phyloP scores from a whole-genome alignment of 2,329 filamentous ascomycete species.

The Graphiopsis chlorocephala region DNA sequence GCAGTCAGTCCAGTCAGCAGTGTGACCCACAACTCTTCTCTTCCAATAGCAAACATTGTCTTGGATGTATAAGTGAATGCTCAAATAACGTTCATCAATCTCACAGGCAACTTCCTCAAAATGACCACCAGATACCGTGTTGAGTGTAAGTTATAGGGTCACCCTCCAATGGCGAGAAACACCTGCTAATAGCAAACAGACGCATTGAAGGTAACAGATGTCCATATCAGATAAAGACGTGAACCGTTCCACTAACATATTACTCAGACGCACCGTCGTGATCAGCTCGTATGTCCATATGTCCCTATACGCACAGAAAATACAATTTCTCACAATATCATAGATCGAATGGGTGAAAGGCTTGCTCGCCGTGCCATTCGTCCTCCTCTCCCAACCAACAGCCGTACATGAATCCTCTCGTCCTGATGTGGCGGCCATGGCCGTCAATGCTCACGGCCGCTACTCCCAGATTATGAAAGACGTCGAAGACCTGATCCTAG shows the following conservation, averaged over 20 bases:
- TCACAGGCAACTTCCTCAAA: background rate
- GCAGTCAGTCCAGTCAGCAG: background rate
- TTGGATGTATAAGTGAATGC: background rate
- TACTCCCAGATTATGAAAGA: slow-evolving; percentile 96
- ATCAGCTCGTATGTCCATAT: slow-evolving; percentile 73
- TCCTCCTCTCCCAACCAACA: slow-evolving; percentile 91
- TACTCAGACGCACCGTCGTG: slow-evolving; percentile 63
- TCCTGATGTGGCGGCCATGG: slow-evolving; percentile 61
- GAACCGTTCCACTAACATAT: background rate
- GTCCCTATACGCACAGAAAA: background rate
- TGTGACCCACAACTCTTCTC: background rate
- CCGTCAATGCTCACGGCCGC: slow-evolving; percentile 75
- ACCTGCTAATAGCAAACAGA: slow-evolving; percentile 6
- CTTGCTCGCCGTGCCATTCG: slow-evolving; percentile 89
- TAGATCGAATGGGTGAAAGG: slow-evolving; percentile 73
- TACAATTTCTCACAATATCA: slow-evolving; percentile 27
- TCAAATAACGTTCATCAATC: background rate
- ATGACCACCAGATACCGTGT: slow-evolving; percentile 42
- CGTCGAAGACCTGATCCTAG: slow-evolving; percentile 85
- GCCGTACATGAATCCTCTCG: slow-evolving; percentile 73
- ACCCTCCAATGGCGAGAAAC: background rate
- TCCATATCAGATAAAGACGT: background rate
- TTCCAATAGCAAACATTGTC: background rate
- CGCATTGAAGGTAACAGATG: slow-evolving; percentile 9
- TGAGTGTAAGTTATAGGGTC: slow-evolving; percentile 31